Evolutionary conservation across 495 filamentous ascomycete genomes (phyloP).

Genomic region (Neurospora sp.): DNA sequence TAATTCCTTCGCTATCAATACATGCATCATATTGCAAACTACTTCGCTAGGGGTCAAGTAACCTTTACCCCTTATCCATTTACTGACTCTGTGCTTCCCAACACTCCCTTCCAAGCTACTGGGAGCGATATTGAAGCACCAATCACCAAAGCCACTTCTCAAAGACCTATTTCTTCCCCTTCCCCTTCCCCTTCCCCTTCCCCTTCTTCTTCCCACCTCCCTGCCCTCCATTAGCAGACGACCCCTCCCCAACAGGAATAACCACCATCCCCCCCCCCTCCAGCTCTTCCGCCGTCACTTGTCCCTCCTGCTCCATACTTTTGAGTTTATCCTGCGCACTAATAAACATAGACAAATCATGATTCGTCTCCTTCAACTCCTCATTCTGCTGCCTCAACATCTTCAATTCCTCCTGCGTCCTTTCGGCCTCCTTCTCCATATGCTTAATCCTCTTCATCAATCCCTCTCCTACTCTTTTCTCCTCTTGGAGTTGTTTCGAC

Average conservation of each 20-base stretch:
- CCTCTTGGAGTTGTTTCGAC: conserved; percentile 72
- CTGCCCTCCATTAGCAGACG: neutral
- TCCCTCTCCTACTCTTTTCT: conserved; percentile 72
- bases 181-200: conserved; percentile 48
- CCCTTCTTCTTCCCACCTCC: conserved; percentile 39
- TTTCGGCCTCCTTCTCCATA: conserved; percentile 48
- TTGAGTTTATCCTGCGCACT: conserved; percentile 71
- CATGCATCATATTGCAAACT: neutral
- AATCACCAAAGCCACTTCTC: neutral
- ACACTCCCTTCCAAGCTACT: neutral
- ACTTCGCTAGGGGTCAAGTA: neutral
- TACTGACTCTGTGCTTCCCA: neutral
- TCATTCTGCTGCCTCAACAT: conserved; percentile 45
- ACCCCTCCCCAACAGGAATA: conserved; percentile 28
- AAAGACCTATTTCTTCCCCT: conserved; percentile 16
- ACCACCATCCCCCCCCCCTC: conserved; percentile 40
- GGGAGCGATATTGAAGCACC: neutral
- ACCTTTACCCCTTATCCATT: neutral
- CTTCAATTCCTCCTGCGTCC: conserved; percentile 34
- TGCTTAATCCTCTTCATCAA: conserved; percentile 68
- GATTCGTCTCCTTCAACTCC: conserved; percentile 70
- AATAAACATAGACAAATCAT: conserved; percentile 88
- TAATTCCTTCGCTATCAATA: neutral
- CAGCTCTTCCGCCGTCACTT: conserved; percentile 46
- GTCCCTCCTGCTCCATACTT: conserved; percentile 52